Percentiles rank a stretch among this genome's conserved stretches.
phyloP scores from a whole-genome alignment of 371 early-diverging fungal genomes.

The Nematocida sp. region DNA sequence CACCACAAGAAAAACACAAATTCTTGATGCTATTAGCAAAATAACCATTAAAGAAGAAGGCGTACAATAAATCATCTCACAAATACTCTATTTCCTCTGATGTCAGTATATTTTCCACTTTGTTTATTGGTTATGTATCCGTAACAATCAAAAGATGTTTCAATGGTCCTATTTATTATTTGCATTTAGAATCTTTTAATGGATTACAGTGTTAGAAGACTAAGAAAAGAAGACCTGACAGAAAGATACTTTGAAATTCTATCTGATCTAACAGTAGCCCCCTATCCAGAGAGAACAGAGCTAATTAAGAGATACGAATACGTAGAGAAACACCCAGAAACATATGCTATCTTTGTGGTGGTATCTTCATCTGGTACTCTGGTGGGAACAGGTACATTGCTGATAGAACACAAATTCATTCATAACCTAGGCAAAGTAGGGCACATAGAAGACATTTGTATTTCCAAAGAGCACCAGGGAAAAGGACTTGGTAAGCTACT shows the following conservation, averaged over 20 bases:
- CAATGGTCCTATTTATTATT: neutral
- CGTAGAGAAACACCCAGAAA: slow-evolving; percentile 69
- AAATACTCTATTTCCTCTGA: neutral
- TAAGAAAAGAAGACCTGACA: slow-evolving; percentile 49
- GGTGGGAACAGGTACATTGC: slow-evolving; percentile 81
- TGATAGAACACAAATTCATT: slow-evolving; percentile 88
- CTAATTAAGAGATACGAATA: slow-evolving; percentile 66
- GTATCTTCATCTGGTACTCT: slow-evolving; percentile 61
- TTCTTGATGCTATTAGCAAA: neutral
- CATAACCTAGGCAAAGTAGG: slow-evolving; percentile 74
- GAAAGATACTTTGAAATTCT: slow-evolving; percentile 67
- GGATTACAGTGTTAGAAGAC: slow-evolving; percentile 31
- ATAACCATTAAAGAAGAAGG: too few species aligned
- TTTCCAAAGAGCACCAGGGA: slow-evolving; percentile 79
- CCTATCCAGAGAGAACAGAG: slow-evolving; percentile 68
- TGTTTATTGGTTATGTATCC: neutral
- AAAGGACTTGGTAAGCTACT: slow-evolving; percentile 68
- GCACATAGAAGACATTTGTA: slow-evolving; percentile 75
- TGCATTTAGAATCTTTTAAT: neutral
- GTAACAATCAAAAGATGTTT: neutral
- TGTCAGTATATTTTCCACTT: neutral
- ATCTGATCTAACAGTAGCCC: slow-evolving; percentile 71
- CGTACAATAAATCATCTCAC: neutral
- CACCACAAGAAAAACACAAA: slow-evolving; percentile 1
- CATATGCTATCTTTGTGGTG: slow-evolving; percentile 57